A percentile compares a stretch with the other conserved stretches of the same genome.
These are phyloP conservation scores for Pythium insidiosum DNA, from an alignment of 352 stramenopile species.

Conservation along the genomic window DNA sequence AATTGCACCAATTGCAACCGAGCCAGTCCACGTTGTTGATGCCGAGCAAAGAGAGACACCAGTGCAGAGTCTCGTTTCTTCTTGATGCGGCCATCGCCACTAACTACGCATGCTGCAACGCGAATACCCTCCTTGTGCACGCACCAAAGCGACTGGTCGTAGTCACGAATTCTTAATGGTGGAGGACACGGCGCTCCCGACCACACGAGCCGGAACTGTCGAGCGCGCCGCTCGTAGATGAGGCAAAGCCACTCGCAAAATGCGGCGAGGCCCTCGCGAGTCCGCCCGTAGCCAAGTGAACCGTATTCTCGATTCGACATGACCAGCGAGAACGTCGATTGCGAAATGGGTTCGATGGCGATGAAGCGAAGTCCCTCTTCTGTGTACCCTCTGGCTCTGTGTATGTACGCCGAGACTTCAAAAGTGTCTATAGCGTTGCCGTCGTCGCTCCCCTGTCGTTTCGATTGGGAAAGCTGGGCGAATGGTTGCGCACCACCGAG, in stretches of 20 bases:
- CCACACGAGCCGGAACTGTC: constrained; percentile 49
- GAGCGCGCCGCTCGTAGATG: constrained; percentile 41
- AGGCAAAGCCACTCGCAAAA: constrained; percentile 62
- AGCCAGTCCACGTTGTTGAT: too few relatives aligned
- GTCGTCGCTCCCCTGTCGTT: constrained; percentile 3
- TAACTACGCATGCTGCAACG: too few relatives aligned
- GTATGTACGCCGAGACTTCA: constrained; percentile 29
- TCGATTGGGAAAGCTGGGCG: constrained; percentile 6
- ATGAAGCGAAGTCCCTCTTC: constrained; percentile 40
- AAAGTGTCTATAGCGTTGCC: constrained; percentile 12
- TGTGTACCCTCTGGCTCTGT: constrained; percentile 33
- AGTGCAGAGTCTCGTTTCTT: too few relatives aligned
- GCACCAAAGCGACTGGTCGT: constrained; percentile 36
- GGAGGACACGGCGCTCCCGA: constrained; percentile 40
- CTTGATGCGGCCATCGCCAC: too few relatives aligned
- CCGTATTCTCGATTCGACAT: constrained; percentile 37
- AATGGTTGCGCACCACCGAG: constrained; percentile 27
- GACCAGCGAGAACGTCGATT: constrained; percentile 20
- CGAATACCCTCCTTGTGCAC: constrained; percentile 55
- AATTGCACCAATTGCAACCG: too few relatives aligned
- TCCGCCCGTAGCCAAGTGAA: constrained; percentile 40
- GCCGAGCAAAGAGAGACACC: too few relatives aligned
- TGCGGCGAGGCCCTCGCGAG: constrained; percentile 20
- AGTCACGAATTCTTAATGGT: constrained; percentile 41
- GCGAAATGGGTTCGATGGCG: constrained; percentile 42